Percentiles rank a stretch among this genome's conserved stretches.
Evolutionary conservation across 1,284 basidiomycete species (phyloP).

Genomic region (Ganoderma sp.): DNA sequence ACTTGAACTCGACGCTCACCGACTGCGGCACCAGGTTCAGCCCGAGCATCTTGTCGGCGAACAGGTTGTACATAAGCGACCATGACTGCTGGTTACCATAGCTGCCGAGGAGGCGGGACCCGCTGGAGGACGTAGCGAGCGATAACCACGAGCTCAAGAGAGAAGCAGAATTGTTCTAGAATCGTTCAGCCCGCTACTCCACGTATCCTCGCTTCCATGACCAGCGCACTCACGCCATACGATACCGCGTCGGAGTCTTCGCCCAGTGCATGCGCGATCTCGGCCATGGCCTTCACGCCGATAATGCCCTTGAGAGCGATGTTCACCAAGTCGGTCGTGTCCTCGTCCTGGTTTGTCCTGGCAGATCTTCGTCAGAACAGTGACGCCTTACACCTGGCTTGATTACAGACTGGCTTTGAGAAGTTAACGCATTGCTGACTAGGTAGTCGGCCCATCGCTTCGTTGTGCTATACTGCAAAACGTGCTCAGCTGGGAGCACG

Average conservation of each 20-base stretch:
- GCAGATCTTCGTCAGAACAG: not conserved
- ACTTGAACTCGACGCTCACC: conserved; percentile 22
- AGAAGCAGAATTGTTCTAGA: conserved; percentile 27
- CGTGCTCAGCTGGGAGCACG: not conserved
- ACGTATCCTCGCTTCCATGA: not conserved
- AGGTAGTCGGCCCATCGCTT: conserved; percentile 75
- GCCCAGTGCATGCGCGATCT: conserved; percentile 59
- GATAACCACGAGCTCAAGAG: conserved; percentile 36
- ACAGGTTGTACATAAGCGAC: conserved; percentile 71
- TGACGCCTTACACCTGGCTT: not conserved
- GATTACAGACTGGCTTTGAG: conserved; percentile 42
- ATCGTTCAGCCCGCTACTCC: not conserved
- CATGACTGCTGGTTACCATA: conserved; percentile 57
- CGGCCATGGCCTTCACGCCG: conserved; percentile 70
- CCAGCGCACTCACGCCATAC: conserved; percentile 49
- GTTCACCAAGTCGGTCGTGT: conserved; percentile 64
- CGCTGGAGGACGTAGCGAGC: conserved; percentile 44
- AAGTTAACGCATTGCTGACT: conserved; percentile 55
- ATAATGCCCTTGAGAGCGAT: conserved; percentile 77
- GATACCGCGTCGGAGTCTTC: conserved; percentile 51
- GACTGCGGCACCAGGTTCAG: conserved; percentile 30
- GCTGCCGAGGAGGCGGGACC: conserved; percentile 44
- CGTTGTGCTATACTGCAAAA: conserved; percentile 54
- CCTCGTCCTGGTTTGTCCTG: conserved; percentile 62
- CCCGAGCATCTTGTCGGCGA: conserved; percentile 61